Evolutionary conservation across 371 early-diverging fungal genomes (phyloP).

Genomic region (Mortierella sp.): DNA sequence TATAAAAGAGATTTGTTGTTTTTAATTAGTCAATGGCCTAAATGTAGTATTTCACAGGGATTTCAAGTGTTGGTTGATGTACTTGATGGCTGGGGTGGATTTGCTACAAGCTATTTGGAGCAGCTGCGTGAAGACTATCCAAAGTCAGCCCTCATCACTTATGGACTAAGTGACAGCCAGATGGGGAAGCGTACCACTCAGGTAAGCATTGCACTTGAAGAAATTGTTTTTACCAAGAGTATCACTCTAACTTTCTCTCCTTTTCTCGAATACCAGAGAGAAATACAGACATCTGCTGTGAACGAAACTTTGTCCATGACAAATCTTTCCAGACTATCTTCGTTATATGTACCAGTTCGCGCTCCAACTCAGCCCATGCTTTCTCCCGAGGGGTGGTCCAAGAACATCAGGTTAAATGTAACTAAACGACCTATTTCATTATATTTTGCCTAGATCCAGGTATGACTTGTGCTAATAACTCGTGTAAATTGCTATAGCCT

Average conservation of each 20-base stretch:
- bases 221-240: not conserved
- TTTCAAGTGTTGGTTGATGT: slow-evolving; percentile 84
- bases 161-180: slow-evolving; percentile 62
- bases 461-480: not conserved
- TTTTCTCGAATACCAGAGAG: slow-evolving; percentile 36
- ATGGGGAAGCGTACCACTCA: slow-evolving; percentile 40
- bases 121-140: slow-evolving; percentile 82
- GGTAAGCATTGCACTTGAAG: slow-evolving; percentile 37
- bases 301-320: slow-evolving; percentile 67
- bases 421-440: slow-evolving; percentile 9
- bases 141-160: slow-evolving; percentile 77
- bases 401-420: slow-evolving; percentile 39
- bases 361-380: slow-evolving; percentile 55
- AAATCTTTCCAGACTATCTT: slow-evolving; percentile 62
- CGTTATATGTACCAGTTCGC: slow-evolving; percentile 71
- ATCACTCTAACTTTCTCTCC: not conserved
- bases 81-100: slow-evolving; percentile 84
- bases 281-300: slow-evolving; percentile 56
- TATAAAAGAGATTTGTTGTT: not conserved
- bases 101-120: slow-evolving; percentile 72
- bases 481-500: slow-evolving; percentile 34
- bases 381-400: slow-evolving; percentile 34
- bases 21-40: not conserved
- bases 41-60: slow-evolving; percentile 60
- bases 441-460: not conserved